Evolutionary conservation across 768 basidiomycete genomes (phyloP).

Genomic region (Naganishia onofrii): DNA sequence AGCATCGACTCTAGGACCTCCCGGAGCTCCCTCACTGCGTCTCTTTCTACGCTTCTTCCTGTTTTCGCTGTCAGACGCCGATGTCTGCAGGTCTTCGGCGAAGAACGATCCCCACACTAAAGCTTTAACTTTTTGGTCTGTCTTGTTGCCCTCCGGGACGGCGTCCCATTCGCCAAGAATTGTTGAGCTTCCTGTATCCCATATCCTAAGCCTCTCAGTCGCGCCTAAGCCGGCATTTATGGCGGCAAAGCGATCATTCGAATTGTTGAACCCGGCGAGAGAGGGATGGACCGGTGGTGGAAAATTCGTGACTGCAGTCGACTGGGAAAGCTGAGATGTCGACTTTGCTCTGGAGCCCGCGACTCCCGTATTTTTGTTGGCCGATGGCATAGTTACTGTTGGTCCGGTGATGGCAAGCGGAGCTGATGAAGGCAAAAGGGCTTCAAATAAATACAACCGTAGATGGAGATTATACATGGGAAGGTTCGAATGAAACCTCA

Average conservation of each 20-base stretch:
- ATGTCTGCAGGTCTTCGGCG: not conserved
- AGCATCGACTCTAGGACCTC: constrained; percentile 19
- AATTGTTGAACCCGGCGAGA: constrained; percentile 44
- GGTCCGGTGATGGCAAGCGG: not conserved
- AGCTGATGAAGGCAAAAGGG: not conserved
- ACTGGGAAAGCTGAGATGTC: constrained; percentile 35
- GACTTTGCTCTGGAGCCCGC: constrained; percentile 37
- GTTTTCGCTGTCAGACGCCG: constrained; percentile 1
- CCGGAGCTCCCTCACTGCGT: not conserved
- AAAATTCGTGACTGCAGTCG: constrained; percentile 31
- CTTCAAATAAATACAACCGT: not conserved
- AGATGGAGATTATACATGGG: not conserved
- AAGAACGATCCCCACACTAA: constrained; percentile 22
- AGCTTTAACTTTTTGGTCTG: constrained; percentile 10
- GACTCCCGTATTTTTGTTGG: constrained; percentile 20
- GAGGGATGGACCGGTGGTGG: constrained; percentile 46
- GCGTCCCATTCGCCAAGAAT: constrained; percentile 48
- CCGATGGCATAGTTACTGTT: not conserved
- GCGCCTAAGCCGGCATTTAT: constrained; percentile 44
- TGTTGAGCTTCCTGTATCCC: constrained; percentile 43
- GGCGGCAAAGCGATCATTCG: constrained; percentile 42
- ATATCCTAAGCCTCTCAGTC: constrained; percentile 44
- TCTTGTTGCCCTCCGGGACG: constrained; percentile 30
- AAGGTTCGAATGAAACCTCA: not conserved
- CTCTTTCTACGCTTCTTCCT: constrained; percentile 27